Evolutionary conservation across 805 yeast genomes (phyloP), one percentile per base, ranked within the genome.

Genomic region (Dipodascopsis uninucleata): DNA sequence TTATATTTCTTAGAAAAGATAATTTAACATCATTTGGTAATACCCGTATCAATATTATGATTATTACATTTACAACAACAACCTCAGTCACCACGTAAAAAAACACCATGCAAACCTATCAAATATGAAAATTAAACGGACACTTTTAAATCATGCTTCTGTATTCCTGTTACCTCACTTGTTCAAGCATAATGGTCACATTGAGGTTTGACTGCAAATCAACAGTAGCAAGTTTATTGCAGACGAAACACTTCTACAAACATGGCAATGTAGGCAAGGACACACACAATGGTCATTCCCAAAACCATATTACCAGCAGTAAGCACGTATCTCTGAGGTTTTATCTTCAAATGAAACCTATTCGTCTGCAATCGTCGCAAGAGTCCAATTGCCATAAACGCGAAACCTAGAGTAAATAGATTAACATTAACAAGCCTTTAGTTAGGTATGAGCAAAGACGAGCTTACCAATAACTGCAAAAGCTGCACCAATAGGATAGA

Each of bases 401-500:
- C 16, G 12, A 49, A 16, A 2, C 45, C 53, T 49, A 26, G 3
- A 5, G 4, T n/a, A n/a, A n/a, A n/a, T 26, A 26, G 12, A 26
- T 26, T 26, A 26, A 14, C 14, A 26, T 26, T 14, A 12, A 12
- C 12, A 26, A 12, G 14, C 14, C 29, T 26, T n/a, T n/a, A n/a
- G n/a, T n/a, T n/a, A n/a, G n/a, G n/a, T n/a, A 28, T 6, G 12
- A 36, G 5, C 35, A 10, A 1, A 6, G 2, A n/a, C 16, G 12
- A 16, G 14, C 45, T 17, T 31, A 49, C 53, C 53, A 22, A 49
- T 41, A n/a, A 39, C 39, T 28, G 43, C 36, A 36, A 47, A 49
- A 31, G 29, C 41, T 14, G 48, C 53, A 8, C 55, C 58, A 18
- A 56, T 51, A 2, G 59, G 53, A 33, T 42, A 45, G 49, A 57